phyloP scores from a whole-genome alignment of 2,329 filamentous ascomycete species.

The Pseudogymnoascus sp. region DNA sequence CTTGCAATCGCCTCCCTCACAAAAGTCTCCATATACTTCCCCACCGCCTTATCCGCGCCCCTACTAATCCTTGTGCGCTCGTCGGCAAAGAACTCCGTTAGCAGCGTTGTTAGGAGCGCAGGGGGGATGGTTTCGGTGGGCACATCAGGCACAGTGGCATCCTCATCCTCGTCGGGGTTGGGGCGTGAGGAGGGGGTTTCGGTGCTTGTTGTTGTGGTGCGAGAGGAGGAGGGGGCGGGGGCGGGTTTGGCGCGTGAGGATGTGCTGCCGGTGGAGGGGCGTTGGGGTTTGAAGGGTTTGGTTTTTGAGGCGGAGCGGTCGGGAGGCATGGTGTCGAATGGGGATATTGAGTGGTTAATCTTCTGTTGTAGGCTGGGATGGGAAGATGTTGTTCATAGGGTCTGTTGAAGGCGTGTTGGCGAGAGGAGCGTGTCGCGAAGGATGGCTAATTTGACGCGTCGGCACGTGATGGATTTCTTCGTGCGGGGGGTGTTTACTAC shows the following conservation, averaged over 20 bases:
- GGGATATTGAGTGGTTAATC: background rate
- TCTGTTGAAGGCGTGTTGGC: background rate
- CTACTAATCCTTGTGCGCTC: constrained; percentile 65
- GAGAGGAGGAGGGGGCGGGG: background rate
- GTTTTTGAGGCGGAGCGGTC: constrained; percentile 10
- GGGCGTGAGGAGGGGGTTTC: constrained; percentile 1
- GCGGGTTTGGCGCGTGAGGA: background rate
- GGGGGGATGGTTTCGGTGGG: constrained; percentile 49
- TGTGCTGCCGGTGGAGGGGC: background rate
- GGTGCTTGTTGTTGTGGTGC: background rate
- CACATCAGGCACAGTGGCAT: constrained; percentile 3
- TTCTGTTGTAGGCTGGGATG: background rate
- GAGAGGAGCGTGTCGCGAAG: background rate
- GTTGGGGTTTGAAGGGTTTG: constrained; percentile 8
- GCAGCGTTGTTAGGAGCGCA: constrained; percentile 65
- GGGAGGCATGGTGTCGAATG: background rate
- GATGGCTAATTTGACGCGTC: background rate
- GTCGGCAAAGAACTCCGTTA: constrained; percentile 71
- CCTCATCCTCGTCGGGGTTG: background rate
- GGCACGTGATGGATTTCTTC: background rate
- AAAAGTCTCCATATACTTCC: constrained; percentile 86
- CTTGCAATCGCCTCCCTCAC: constrained; percentile 81
- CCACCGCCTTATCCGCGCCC: constrained; percentile 69
- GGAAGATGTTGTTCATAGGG: background rate
- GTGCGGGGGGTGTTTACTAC: too few relatives aligned